A percentile compares a stretch with the other conserved stretches of the same genome.
These are phyloP conservation scores for Oryza coarctata DNA, from an alignment of 176 grass and related monocot genomes.

Conservation along the genomic window DNA sequence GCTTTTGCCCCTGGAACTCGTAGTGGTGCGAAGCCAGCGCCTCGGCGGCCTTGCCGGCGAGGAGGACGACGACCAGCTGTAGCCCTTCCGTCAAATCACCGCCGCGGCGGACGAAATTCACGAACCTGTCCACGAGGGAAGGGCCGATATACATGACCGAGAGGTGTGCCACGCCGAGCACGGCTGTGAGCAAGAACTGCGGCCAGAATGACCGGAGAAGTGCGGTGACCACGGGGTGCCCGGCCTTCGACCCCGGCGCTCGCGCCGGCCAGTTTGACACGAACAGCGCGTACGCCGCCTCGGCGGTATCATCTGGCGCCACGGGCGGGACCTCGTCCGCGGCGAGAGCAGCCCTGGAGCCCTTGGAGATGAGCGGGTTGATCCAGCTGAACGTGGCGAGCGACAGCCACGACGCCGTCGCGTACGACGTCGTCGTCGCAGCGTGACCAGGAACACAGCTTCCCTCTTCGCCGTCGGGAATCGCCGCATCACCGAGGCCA, in stretches of 20 bases:
- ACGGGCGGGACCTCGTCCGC: conserved; percentile 45
- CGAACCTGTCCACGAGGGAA: conserved; percentile 56
- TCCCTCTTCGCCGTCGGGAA: neutral
- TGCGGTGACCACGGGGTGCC: conserved; percentile 33
- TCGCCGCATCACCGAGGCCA: neutral
- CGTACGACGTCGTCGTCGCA: conserved; percentile 33
- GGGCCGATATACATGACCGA: conserved; percentile 82
- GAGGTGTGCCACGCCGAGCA: conserved; percentile 50
- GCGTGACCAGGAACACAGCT: neutral
- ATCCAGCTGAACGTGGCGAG: conserved; percentile 54
- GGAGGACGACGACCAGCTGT: conserved; percentile 44
- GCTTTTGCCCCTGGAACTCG: conserved; percentile 67
- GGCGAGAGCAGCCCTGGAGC: conserved; percentile 28
- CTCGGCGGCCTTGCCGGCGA: conserved; percentile 54
- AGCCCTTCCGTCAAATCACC: conserved; percentile 27
- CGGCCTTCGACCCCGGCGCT: neutral
- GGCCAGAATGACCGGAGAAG: conserved; percentile 66
- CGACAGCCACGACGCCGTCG: conserved; percentile 57
- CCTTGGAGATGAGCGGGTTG: conserved; percentile 58
- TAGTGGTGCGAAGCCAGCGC: conserved; percentile 62
- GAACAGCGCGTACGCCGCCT: conserved; percentile 41
- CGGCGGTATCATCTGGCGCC: conserved; percentile 40
- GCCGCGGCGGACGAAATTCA: conserved; percentile 45
- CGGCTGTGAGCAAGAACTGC: conserved; percentile 42
- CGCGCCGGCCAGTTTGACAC: conserved; percentile 50